A percentile compares a stretch with the other conserved stretches of the same genome.
phyloP scores from a whole-genome alignment of 257 asterid genomes.

The Solanum ahanhuiri region DNA sequence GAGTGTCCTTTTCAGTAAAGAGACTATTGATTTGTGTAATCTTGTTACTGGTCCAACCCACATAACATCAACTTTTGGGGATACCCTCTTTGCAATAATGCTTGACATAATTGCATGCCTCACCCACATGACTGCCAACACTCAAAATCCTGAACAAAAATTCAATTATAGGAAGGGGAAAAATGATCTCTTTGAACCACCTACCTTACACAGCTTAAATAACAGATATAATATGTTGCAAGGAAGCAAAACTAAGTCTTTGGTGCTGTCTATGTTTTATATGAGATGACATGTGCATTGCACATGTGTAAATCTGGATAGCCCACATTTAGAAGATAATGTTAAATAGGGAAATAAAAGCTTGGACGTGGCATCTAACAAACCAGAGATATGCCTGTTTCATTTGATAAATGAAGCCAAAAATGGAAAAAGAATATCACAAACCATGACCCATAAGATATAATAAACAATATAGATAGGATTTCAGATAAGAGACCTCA shows the following conservation, averaged over 20 bases:
- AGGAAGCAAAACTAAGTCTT: not conserved
- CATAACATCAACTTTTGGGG: not conserved
- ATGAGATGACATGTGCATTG: constrained; percentile 5
- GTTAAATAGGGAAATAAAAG: not conserved
- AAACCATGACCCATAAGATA: not conserved
- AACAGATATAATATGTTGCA: constrained; percentile 1
- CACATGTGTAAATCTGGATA: not conserved
- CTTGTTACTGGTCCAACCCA: not conserved
- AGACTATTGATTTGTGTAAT: not conserved
- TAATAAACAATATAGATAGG: not conserved
- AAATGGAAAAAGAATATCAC: not conserved
- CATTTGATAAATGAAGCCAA: not conserved
- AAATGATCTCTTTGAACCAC: not conserved
- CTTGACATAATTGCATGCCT: constrained; percentile 15
- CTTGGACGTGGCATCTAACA: constrained; percentile 4
- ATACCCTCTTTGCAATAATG: not conserved
- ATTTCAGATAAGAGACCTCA: not conserved
- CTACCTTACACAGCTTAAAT: constrained; percentile 4
- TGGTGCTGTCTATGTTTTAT: not conserved
- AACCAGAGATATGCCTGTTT: constrained; percentile 3
- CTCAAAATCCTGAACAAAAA: not conserved
- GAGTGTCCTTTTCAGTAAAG: not conserved
- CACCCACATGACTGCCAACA: constrained; percentile 24
- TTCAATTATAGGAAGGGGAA: not conserved
- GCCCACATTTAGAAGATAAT: not conserved